These are phyloP conservation scores for Verticillium albo-atrum DNA, from an alignment of 2,329 filamentous ascomycete species.

Conservation along the genomic window DNA sequence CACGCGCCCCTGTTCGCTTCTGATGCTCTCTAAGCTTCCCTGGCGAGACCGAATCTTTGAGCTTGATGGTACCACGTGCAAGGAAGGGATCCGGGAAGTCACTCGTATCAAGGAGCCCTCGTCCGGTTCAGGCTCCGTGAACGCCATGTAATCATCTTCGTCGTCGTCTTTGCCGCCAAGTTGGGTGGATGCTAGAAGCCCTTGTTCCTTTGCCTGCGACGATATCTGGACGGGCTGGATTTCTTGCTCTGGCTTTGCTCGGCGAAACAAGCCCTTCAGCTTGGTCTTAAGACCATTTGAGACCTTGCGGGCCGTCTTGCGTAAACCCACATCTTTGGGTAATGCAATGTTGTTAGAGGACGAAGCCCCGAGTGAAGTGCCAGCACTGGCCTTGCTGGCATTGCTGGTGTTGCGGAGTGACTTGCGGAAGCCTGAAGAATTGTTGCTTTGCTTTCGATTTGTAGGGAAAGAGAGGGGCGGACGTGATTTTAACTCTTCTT, in stretches of 20 bases:
- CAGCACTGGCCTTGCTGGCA: slow-evolving; percentile 28
- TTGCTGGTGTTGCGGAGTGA: slow-evolving; percentile 45
- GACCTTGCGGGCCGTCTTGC: slow-evolving; percentile 53
- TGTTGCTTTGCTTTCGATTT: slow-evolving; percentile 27
- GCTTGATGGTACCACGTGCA: slow-evolving; percentile 41
- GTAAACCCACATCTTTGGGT: slow-evolving; percentile 24
- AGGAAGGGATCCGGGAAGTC: slow-evolving; percentile 41
- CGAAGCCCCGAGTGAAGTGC: slow-evolving; percentile 21
- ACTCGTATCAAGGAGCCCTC: slow-evolving; percentile 44
- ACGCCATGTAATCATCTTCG: slow-evolving; percentile 24
- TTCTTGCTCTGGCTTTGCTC: slow-evolving; percentile 25
- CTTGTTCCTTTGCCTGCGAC: not conserved
- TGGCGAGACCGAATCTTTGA: slow-evolving; percentile 46
- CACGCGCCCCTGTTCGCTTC: slow-evolving; percentile 29
- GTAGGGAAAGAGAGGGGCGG: slow-evolving; percentile 40
- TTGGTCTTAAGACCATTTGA: slow-evolving; percentile 59
- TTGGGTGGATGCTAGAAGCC: not conserved
- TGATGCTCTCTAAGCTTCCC: slow-evolving; percentile 50
- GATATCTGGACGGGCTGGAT: not conserved
- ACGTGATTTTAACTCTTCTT: slow-evolving; percentile 31
- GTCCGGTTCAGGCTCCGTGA: slow-evolving; percentile 30
- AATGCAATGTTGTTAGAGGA: not conserved
- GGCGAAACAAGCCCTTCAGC: slow-evolving; percentile 53
- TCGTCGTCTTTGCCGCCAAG: not conserved
- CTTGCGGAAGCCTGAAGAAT: slow-evolving; percentile 35